Evolutionary conservation across 495 filamentous ascomycete species (phyloP), one percentile per base, ranked within the genome.

Genomic region (Rhypophila decipiens): DNA sequence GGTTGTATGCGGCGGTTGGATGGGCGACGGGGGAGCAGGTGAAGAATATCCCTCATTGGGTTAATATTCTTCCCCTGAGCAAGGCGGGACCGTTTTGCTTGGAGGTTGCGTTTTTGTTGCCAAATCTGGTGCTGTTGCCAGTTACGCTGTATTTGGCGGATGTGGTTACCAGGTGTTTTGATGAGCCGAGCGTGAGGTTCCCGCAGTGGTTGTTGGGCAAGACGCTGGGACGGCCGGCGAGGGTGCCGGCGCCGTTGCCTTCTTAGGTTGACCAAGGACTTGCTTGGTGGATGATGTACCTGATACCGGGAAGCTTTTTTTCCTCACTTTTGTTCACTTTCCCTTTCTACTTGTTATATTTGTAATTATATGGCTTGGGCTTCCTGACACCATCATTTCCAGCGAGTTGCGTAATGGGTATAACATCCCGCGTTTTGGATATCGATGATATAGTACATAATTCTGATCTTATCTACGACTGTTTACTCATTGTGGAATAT

Each of bases 71-170:
- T 29, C 69, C 67, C 11, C 52, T 82, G 34, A 64, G 75, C 12
- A 71, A 57, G 41, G 59, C 55, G 24, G 78, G 79, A 0, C 74
- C 75, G 2, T 47, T 80, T 38, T 78, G 79, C 0, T 50, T 82
- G 23, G 79, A 84, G 53, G 13, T 73, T 13, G 69, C 61, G 13
- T 82, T 79, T 52, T 62, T 79, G 19, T 38, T 63, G 13, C 70
- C 76, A 10, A 73, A 84, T 35, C 22, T 82, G 27, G 63, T 84
- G 24, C 44, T 82, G 3, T 53, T 82, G 41, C 77, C 79, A 2
- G 39, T 78, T 17, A 84, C 77, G 0, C 55, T 84, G 0, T 82
- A 74, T 64, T 22, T 71, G n/a, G 76, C 78, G 13, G 79, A 81
- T 47, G 31, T 82, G 3, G 66, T 73, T 17, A 82, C 79, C 8